Base-by-base conservation (phyloP, 129 eudicot species). In the Smallanthus sonchifolius region DNA sequence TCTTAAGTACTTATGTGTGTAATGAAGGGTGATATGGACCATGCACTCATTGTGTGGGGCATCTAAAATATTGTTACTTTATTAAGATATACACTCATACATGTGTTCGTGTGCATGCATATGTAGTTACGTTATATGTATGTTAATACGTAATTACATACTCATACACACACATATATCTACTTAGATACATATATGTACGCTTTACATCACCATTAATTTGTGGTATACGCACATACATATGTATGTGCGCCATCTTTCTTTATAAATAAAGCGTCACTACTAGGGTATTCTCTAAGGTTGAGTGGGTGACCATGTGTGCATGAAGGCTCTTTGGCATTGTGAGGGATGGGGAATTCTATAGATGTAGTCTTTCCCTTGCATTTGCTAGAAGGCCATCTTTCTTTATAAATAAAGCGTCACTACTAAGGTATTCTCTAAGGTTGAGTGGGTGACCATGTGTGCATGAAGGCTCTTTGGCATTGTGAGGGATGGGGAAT, bases 41-140 rank as follows among this genome's bases (percentile, higher is more conserved):
- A 36, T 70, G 64, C 13, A 52, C 61, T 47, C 34, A 32, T 2
- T 14, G 24, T 55, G 52, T 55, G 76, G 5, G 34, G 19, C 15
- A 4, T 19, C 48, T 45, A 24, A 34, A 34, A 45, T 47, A 48
- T 10, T 17, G 34, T 47, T 63, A 43, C 32, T 14, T 30, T 75
- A 75, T 36, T 47, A 64, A 20, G 72, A 75, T 47, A 14, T 15
- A 36, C 72, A 64, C 32, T 24, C 63, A 61, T 30, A 39, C 44
- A 36, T 56, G 4, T 55, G 30, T 56, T 24, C 9, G 24, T 72
- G 56, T 47, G 24, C 56, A 49, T 36, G 10, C 19, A 38, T 14
- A 16, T 48, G n/a, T 69, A n/a, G 4, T 39, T 39, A 24, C 30
- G 1, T 24, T 24, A 24, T 24, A 39, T 14, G 7, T 13, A 44